A percentile compares a stretch with the other conserved stretches of the same genome.
Evolutionary conservation across 2,329 filamentous ascomycete species (phyloP).

Genomic region (Grosmannia serpens): DNA sequence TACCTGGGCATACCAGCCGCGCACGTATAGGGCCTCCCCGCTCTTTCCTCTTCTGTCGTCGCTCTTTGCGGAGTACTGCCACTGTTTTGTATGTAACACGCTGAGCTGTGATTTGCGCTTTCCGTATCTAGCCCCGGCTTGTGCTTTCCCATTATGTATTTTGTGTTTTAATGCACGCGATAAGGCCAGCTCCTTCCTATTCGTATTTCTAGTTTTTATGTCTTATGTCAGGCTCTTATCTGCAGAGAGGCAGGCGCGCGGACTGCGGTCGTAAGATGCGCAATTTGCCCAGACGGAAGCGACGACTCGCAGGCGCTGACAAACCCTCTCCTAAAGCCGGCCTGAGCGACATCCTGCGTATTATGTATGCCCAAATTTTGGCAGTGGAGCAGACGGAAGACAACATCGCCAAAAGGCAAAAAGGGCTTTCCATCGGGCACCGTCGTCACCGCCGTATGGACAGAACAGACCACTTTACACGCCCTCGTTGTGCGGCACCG

Average conservation of each 20-base stretch:
- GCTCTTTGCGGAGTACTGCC: background rate
- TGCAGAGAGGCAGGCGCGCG: background rate
- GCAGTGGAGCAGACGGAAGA: no score
- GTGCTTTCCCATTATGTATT: constrained; percentile 24
- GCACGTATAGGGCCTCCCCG: no score
- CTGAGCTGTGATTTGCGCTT: constrained; percentile 3
- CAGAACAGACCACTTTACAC: background rate
- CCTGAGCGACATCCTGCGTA: no score
- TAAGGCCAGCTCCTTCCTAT: constrained; percentile 16
- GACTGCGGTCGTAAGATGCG: background rate
- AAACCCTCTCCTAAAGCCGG: no score
- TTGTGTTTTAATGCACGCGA: constrained; percentile 21
- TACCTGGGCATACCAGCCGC: background rate
- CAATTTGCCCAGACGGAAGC: background rate
- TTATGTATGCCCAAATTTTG: no score
- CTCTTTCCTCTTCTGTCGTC: background rate
- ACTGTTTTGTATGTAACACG: background rate
- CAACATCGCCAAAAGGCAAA: background rate
- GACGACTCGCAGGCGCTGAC: background rate
- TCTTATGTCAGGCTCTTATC: constrained; percentile 8
- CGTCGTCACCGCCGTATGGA: no score
- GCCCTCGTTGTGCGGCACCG: background rate
- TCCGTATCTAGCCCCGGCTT: background rate
- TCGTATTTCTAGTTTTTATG: constrained; percentile 9
- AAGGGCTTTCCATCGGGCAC: no score